Conservation (phyloP, 768 basidiomycete species). For the Amanita thiersii region DNA sequence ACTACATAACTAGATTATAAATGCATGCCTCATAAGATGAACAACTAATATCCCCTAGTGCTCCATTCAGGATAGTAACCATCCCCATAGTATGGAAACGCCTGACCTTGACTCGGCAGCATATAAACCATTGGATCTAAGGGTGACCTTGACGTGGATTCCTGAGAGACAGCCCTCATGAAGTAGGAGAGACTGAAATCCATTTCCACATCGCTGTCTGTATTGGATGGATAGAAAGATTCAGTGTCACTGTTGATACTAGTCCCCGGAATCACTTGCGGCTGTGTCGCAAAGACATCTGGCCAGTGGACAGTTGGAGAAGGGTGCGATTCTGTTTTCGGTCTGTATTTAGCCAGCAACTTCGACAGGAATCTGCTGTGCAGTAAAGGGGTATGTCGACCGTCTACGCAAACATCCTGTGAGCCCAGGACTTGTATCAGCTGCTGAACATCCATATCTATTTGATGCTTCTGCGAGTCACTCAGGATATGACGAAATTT, state of each 20-base stretch:
- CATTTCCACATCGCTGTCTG: conserved; percentile 19
- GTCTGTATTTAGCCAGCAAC: conserved; percentile 31
- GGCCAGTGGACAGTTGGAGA: conserved; percentile 4
- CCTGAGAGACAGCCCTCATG: conserved; percentile 27
- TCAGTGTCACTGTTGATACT: neutral
- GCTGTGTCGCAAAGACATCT: conserved; percentile 4
- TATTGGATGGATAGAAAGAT: neutral
- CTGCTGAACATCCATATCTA: conserved; percentile 32
- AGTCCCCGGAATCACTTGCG: no score
- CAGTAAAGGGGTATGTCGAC: conserved; percentile 46
- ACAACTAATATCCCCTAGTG: no score
- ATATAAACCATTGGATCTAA: no score
- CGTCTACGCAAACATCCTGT: conserved; percentile 44
- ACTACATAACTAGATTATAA: no score
- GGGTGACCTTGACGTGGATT: no score
- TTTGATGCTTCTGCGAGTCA: conserved; percentile 28
- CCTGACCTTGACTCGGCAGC: no score
- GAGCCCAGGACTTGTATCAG: conserved; percentile 40
- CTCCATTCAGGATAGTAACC: no score
- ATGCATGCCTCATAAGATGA: no score
- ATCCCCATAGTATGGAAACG: no score
- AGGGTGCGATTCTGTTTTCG: neutral
- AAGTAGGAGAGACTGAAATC: conserved; percentile 42
- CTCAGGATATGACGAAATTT: conserved; percentile 36
- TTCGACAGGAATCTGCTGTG: conserved; percentile 49